Evolutionary conservation across 495 filamentous ascomycete genomes (phyloP), one percentile per base, ranked within the genome.

Genomic region (Aspergillus bertholletiae): DNA sequence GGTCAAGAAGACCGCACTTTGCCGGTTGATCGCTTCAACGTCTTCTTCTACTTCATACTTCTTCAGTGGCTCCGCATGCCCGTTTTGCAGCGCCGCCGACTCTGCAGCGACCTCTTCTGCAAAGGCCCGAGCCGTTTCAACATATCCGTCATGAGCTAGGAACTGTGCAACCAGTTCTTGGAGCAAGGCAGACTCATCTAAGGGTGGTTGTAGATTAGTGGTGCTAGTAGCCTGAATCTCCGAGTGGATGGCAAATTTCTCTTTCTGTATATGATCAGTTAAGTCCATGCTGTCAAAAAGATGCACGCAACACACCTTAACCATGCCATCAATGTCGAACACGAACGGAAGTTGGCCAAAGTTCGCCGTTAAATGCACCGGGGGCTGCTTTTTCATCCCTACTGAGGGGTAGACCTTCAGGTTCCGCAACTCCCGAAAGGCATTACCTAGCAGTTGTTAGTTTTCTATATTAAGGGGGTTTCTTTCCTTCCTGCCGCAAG

Each of bases 101-200:
- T 96, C 92, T 17, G 76, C 74, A 32, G 84, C 83, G 5, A 96
- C 84, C 65, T 97, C 95, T 63, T 87, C 80, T 7, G 88, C 84
- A 71, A 99, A 97, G 0, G 88, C 90, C 56, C 84, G 82, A 15
- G 92, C 91, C 7, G 94, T 96, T 54, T 96, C 93, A n/a, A 97
- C 85, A 58, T 96, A 97, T 51, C 94, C 95, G 66, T 97, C 95
- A 62, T 97, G 94, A 34, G 90, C 88, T 7, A 99, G 77, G 60
- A 92, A 96, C 69, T 97, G 92, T 11, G 90, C 80, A 17, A 95
- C 86, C 55, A 93, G 69, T 58, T 87, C 81, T 66, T 97, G 94
- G 35, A 96, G 81, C 27, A 98, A 77, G 23, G 87, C 73, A 1
- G 84, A 82, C 69, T 96, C 91, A 51, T 84, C 83, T 46, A 92